These are phyloP conservation scores for Hymenoscyphus fructigenus DNA, from an alignment of 2,329 filamentous ascomycete species.

Conservation along the genomic window DNA sequence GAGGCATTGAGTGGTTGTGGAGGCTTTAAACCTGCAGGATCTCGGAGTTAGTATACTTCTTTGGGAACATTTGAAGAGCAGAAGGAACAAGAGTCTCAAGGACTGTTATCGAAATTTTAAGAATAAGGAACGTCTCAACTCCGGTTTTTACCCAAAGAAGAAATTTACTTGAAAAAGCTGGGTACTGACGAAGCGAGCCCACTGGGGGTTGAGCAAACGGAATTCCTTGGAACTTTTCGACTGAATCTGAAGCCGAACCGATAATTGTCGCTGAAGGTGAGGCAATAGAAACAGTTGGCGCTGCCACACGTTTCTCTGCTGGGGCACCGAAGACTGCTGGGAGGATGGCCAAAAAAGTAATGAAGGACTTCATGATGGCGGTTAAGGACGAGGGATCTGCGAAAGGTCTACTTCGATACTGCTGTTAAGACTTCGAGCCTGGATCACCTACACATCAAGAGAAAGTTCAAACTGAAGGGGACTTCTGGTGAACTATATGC, in stretches of 20 bases:
- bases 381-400: not conserved
- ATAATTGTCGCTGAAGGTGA: constrained; percentile 20
- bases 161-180: too few relatives aligned
- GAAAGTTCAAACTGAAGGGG: not conserved
- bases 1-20: constrained; percentile 58
- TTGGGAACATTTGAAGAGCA: too few relatives aligned
- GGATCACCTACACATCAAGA: not conserved
- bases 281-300: constrained; percentile 15
- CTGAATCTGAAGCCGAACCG: not conserved
- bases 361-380: constrained; percentile 13
- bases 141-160: too few relatives aligned
- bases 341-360: constrained; percentile 6
- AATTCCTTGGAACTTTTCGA: constrained; percentile 50
- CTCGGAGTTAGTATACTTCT: too few relatives aligned
- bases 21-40: too few relatives aligned
- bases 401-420: not conserved
- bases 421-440: not conserved
- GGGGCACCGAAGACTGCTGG: constrained; percentile 12
- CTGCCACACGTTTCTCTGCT: constrained; percentile 6
- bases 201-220: constrained; percentile 72
- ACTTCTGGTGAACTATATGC: not conserved
- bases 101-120: too few relatives aligned
- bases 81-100: too few relatives aligned
- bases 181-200: constrained; percentile 61
- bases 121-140: too few relatives aligned